A percentile compares a stretch with the other conserved stretches of the same genome.
These are phyloP conservation scores for Phlyctochytrium planicorne DNA, from an alignment of 192 early-diverging fungal species.

Conservation along the genomic window DNA sequence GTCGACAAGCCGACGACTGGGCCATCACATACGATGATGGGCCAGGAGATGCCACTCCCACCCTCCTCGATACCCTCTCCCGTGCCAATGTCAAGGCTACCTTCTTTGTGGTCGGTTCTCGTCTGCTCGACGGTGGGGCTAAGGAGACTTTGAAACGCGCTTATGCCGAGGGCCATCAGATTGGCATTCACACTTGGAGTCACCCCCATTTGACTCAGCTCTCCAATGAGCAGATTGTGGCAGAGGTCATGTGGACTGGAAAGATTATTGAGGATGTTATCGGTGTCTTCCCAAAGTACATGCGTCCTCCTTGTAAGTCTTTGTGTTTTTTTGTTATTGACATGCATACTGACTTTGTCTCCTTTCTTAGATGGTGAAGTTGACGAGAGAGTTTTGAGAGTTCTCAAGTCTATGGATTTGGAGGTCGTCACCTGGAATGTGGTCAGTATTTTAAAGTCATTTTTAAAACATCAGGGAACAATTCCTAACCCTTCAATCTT, in stretches of 20 bases:
- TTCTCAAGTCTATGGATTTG: conserved; percentile 53
- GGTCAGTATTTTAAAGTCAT: no score
- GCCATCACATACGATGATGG: no score
- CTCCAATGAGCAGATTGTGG: conserved; percentile 64
- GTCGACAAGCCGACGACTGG: no score
- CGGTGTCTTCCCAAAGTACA: conserved; percentile 54
- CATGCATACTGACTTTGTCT: neutral
- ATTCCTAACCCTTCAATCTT: no score
- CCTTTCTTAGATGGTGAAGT: conserved; percentile 51
- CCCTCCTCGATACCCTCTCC: conserved; percentile 53
- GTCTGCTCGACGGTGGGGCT: conserved; percentile 37
- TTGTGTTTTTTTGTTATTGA: neutral
- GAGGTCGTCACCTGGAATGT: conserved; percentile 38
- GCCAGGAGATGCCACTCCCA: conserved; percentile 49
- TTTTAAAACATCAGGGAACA: neutral
- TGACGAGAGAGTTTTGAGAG: conserved; percentile 56
- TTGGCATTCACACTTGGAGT: conserved; percentile 67
- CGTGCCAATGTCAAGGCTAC: conserved; percentile 60
- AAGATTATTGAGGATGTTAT: conserved; percentile 48
- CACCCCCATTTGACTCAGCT: conserved; percentile 52
- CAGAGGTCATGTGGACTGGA: conserved; percentile 52
- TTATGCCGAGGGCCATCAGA: conserved; percentile 58
- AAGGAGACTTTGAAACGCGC: conserved; percentile 42
- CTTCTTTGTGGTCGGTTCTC: conserved; percentile 67
- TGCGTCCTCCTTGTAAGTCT: conserved; percentile 56